Percentiles rank a stretch among this genome's conserved stretches.
Conservation (phyloP, 441 rosid genomes). For the Macaranga tanarius region DNA sequence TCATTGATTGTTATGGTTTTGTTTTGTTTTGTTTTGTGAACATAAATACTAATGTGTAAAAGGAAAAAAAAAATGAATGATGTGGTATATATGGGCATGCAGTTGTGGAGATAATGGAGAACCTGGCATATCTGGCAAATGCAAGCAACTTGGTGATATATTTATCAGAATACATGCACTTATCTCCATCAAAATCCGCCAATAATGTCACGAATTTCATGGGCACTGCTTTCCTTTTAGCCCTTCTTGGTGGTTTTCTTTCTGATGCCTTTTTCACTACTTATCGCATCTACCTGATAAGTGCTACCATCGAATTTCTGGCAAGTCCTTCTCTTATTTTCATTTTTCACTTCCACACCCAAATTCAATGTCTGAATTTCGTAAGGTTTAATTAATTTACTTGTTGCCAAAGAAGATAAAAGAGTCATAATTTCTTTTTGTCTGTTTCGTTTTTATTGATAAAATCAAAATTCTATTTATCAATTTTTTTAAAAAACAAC, state of each 20-base stretch:
- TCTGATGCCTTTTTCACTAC: conserved; percentile 87
- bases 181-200: conserved; percentile 79
- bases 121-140: conserved; percentile 83
- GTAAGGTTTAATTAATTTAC: too few relatives aligned
- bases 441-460: too few relatives aligned
- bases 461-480: too few relatives aligned
- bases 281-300: conserved; percentile 66
- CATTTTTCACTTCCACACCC: not conserved
- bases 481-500: too few relatives aligned
- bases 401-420: too few relatives aligned
- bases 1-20: not conserved
- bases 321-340: conserved; percentile 29
- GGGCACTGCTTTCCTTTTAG: conserved; percentile 94
- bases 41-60: not conserved
- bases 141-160: conserved; percentile 94
- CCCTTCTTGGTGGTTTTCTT: conserved; percentile 94
- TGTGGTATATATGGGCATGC: not conserved
- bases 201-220: conserved; percentile 88
- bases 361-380: too few relatives aligned
- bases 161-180: conserved; percentile 66
- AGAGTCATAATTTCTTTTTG: too few relatives aligned
- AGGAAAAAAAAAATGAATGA: not conserved
- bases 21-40: not conserved
- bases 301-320: conserved; percentile 76
- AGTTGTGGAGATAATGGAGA: conserved; percentile 91